These are phyloP conservation scores for Klebsormidium nitens DNA, from an alignment of 139 green algal genomes.

Conservation along the genomic window DNA sequence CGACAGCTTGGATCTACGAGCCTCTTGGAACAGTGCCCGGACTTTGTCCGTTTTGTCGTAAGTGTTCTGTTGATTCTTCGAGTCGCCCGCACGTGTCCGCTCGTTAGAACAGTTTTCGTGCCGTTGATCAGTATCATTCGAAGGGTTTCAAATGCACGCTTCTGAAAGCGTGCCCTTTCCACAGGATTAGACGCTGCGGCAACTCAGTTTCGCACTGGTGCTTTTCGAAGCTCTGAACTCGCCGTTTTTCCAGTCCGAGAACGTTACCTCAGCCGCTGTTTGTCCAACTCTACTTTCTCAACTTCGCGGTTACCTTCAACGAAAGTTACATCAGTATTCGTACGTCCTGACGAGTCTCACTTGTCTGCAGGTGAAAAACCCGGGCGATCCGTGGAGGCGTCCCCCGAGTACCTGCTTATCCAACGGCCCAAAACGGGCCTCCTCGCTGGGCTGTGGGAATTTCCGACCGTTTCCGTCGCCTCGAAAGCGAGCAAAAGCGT, in stretches of 20 bases:
- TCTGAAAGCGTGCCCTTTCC: no score
- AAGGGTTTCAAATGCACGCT: no score
- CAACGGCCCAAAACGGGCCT: slow-evolving; percentile 42
- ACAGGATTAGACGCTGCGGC: no score
- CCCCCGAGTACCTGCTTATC: slow-evolving; percentile 36
- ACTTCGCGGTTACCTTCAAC: no score
- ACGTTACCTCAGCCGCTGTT: no score
- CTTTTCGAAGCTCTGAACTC: slow-evolving; percentile 4
- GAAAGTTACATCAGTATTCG: not conserved
- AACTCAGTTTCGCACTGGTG: no score
- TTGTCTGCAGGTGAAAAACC: not conserved
- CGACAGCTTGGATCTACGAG: not conserved
- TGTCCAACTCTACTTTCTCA: no score
- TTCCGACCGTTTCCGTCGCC: slow-evolving; percentile 34
- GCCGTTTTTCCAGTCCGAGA: no score
- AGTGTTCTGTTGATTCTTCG: not conserved
- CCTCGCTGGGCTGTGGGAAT: slow-evolving; percentile 52
- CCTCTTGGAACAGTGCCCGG: not conserved
- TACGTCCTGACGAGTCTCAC: not conserved
- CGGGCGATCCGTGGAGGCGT: not conserved
- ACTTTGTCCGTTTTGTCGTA: not conserved
- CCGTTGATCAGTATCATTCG: no score
- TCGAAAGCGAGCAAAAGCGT: not conserved
- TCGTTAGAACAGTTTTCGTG: no score
- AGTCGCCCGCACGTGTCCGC: no score